A percentile compares a stretch with the other conserved stretches of the same genome.
These are phyloP conservation scores for Schwanniomyces etchellsii DNA, from an alignment of 1,139 yeast genomes.

Conservation along the genomic window DNA sequence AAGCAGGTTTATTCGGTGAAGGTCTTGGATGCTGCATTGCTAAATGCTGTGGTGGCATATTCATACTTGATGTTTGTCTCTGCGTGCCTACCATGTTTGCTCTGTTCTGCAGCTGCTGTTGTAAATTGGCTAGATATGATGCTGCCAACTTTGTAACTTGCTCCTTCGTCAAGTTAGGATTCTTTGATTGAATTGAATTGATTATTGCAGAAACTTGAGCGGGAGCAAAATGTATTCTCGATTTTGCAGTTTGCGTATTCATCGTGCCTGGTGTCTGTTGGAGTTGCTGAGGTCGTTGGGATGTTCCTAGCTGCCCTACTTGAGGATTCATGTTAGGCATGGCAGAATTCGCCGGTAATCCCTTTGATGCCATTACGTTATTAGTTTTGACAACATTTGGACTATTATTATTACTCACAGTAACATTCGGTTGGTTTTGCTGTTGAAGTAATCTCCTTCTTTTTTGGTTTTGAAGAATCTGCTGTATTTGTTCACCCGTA, in stretches of 20 bases:
- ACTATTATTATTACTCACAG: conserved; percentile 4
- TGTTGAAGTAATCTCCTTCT: conserved; percentile 47
- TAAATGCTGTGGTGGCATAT: not conserved
- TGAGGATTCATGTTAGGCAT: conserved; percentile 6
- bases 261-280: conserved; percentile 7
- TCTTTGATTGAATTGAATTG: conserved; percentile 61
- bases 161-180: conserved; percentile 63
- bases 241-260: conserved; percentile 13
- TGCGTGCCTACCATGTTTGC: not conserved
- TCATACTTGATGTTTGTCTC: not conserved
- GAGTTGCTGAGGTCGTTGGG: conserved; percentile 7
- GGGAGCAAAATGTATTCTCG: conserved; percentile 45
- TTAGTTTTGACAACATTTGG: conserved; percentile 4
- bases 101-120: conserved; percentile 40
- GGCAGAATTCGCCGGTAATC: conserved; percentile 6
- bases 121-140: conserved; percentile 57
- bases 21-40: not conserved
- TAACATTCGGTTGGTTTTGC: conserved; percentile 19
- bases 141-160: conserved; percentile 73
- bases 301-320: conserved; percentile 7
- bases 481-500: conserved; percentile 52
- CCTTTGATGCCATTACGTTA: conserved; percentile 6
- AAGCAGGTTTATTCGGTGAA: conserved; percentile 1
- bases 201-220: conserved; percentile 69
- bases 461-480: conserved; percentile 45